phyloP scores from a whole-genome alignment of 2,329 filamentous ascomycete species.

The Aureobasidium sp. region DNA sequence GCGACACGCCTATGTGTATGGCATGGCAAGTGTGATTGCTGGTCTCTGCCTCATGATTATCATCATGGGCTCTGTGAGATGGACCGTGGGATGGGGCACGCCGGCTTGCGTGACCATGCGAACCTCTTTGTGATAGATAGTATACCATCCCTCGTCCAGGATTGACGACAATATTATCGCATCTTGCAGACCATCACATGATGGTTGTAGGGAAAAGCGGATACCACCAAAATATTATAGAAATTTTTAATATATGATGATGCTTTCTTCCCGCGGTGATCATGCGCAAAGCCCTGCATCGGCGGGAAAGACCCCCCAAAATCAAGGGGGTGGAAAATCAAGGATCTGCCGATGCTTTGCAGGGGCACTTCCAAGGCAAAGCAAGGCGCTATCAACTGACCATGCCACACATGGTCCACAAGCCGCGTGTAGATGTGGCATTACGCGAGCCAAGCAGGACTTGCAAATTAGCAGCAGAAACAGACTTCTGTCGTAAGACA shows the following conservation, averaged over 20 bases:
- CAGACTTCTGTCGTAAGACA: not conserved
- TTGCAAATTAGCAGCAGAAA: not conserved
- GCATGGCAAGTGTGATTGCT: constrained; percentile 48
- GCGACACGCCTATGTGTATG: constrained; percentile 61
- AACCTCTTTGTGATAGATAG: constrained; percentile 9
- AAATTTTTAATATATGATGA: not conserved
- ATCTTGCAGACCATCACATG: not conserved
- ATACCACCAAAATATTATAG: not conserved
- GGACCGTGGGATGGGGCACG: constrained; percentile 45
- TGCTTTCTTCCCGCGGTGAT: not conserved
- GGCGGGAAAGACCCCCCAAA: not conserved
- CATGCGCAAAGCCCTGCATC: constrained; percentile 1
- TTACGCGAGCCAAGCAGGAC: constrained; percentile 8
- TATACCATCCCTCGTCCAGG: not conserved
- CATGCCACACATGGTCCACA: not conserved
- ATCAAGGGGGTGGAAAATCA: not conserved
- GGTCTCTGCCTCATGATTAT: constrained; percentile 54
- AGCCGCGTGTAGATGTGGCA: not conserved
- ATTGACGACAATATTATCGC: not conserved
- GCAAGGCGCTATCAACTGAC: not conserved
- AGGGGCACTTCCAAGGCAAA: not conserved
- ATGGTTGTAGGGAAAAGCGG: not conserved
- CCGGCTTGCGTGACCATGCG: constrained; percentile 27
- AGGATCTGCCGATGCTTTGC: not conserved
- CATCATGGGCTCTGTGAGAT: constrained; percentile 67